Evolutionary conservation across 2,329 filamentous ascomycete genomes (phyloP).

Genomic region (Talaromyces albobiverticillius): DNA sequence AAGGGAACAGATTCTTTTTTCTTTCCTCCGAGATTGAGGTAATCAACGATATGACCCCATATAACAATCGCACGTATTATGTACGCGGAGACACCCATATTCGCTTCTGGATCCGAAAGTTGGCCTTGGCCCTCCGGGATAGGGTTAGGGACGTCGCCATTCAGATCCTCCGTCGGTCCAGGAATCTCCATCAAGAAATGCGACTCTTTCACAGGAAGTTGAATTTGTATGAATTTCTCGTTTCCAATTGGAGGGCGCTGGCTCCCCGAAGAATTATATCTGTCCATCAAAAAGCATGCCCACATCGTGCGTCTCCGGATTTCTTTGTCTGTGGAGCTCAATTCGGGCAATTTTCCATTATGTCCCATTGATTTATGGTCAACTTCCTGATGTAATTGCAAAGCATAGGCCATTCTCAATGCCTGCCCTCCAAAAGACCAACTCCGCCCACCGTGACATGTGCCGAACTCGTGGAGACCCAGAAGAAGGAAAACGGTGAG

Average conservation of each 20-base stretch:
- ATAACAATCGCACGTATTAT: constrained; percentile 80
- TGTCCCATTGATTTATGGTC: constrained; percentile 73
- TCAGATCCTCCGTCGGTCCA: constrained; percentile 77
- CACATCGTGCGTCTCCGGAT: constrained; percentile 95
- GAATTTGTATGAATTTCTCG: constrained; percentile 84
- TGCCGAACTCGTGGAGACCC: constrained; percentile 92
- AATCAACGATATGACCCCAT: constrained; percentile 87
- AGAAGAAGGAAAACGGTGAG: constrained; percentile 85
- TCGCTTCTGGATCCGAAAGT: constrained; percentile 65
- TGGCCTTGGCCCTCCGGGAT: constrained; percentile 63
- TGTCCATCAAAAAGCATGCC: constrained; percentile 96
- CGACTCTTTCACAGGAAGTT: constrained; percentile 84
- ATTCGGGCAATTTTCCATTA: constrained; percentile 56
- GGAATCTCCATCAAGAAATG: constrained; percentile 90
- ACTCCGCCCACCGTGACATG: constrained; percentile 90
- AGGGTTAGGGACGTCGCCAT: constrained; percentile 65
- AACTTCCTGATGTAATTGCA: constrained; percentile 89
- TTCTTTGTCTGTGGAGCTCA: constrained; percentile 90
- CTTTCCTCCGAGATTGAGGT: constrained; percentile 85
- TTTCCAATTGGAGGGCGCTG: constrained; percentile 88
- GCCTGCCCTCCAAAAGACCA: constrained; percentile 96
- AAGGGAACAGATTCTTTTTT: constrained; percentile 73
- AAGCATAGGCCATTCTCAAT: constrained; percentile 92
- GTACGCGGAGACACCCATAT: constrained; percentile 93
- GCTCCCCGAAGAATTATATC: constrained; percentile 93